Evolutionary conservation across 2,329 filamentous ascomycete species (phyloP).

Genomic region (Venturia aucupariae): DNA sequence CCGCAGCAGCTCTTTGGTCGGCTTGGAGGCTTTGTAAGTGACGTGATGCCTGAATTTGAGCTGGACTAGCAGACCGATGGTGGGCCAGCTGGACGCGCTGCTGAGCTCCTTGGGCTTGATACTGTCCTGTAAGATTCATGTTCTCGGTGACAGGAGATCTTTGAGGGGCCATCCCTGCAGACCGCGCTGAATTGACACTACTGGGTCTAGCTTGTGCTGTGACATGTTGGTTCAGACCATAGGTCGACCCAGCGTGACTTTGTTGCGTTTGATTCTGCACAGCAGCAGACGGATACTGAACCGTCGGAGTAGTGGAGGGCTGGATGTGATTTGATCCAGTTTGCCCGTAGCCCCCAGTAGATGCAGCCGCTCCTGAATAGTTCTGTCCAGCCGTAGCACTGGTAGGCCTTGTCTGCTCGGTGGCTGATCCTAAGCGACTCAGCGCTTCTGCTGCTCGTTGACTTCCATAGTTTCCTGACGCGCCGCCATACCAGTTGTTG

Average conservation of each 20-base stretch:
- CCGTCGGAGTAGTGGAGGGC: not conserved
- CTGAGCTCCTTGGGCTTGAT: constrained; percentile 22
- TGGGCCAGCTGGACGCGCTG: constrained; percentile 19
- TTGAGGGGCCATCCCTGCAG: constrained; percentile 21
- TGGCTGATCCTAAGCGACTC: not conserved
- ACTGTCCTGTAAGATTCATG: constrained; percentile 17
- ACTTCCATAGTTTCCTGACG: not conserved
- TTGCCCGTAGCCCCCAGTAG: not conserved
- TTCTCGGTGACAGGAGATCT: constrained; percentile 21
- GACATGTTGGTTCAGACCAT: not conserved
- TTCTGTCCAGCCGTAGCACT: not conserved
- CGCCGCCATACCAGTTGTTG: constrained; percentile 5
- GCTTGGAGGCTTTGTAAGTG: constrained; percentile 15
- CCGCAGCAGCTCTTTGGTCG: not conserved
- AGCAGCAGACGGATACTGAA: constrained; percentile 3
- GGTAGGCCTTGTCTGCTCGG: not conserved
- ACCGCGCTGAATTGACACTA: constrained; percentile 17
- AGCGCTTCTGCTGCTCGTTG: constrained; percentile 13
- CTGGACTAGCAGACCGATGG: constrained; percentile 24
- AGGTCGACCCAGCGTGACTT: not conserved
- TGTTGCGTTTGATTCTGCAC: constrained; percentile 8
- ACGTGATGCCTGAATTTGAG: constrained; percentile 21
- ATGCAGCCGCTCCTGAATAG: not conserved
- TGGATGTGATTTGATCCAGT: not conserved
- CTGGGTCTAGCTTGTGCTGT: constrained; percentile 3